Evolutionary conservation across 805 yeast genomes (phyloP).

Genomic region (Pichia scutulata): DNA sequence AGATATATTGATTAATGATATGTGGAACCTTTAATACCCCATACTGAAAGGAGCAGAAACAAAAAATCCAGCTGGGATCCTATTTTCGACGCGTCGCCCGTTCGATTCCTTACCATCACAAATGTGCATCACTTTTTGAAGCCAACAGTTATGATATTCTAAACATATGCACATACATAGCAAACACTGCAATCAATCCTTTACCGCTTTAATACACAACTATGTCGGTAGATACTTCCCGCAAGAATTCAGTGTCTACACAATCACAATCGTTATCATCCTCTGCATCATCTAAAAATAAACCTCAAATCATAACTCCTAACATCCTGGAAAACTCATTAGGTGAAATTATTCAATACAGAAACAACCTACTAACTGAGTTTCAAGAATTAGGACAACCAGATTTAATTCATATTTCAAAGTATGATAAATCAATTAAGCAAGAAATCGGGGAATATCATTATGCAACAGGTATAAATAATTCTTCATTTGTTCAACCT

Average conservation of each 20-base stretch:
- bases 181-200: too few species aligned
- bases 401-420: conserved; percentile 54
- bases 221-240: neutral
- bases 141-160: too few species aligned
- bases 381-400: conserved; percentile 65
- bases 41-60: too few species aligned
- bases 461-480: conserved; percentile 45
- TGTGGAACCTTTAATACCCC: too few species aligned
- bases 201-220: neutral
- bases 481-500: conserved; percentile 44
- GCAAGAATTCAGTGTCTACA: neutral
- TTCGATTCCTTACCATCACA: neutral
- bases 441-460: conserved; percentile 50
- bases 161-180: too few species aligned
- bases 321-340: conserved; percentile 40
- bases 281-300: conserved; percentile 8
- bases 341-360: conserved; percentile 46
- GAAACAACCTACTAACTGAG: conserved; percentile 36
- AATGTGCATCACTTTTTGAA: neutral
- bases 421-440: conserved; percentile 33
- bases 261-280: neutral
- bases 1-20: too few species aligned
- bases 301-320: conserved; percentile 19
- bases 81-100: neutral
- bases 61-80: too few species aligned